Evolutionary conservation across 768 basidiomycete genomes (phyloP), one percentile per base, ranked within the genome.

Genomic region (Suillus subalutaceus): DNA sequence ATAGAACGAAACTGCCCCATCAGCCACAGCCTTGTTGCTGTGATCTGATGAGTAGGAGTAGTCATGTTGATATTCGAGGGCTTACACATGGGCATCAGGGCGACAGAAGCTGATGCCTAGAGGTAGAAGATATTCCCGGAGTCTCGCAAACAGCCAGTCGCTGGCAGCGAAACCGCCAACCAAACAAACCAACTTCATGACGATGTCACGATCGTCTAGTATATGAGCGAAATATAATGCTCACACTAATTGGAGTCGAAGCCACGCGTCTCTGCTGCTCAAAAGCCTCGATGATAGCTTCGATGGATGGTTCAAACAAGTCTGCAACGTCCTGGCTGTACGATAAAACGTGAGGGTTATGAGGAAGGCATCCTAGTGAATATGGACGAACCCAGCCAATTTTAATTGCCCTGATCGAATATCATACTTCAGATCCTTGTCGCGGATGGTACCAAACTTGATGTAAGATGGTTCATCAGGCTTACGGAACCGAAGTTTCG

Each of bases 131-230:
- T 71, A 66, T 41, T 74, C 68, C 38, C 78, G 75, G 3, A 86
- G 78, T 48, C 76, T 73, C 12, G 71, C 65, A 63, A 79, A 82
- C 9, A 84, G 71, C 75, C 78, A 83, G 44, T 80, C 78, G 58
- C 77, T 83, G 4, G 81, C 80, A 12, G 79, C 79, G 67, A 84
- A 84, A 0, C 83, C 82, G 15, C 84, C 83, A 1, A 84, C 83
- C 3, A 87, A 78, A 57, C 83, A 78, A 20, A 80, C 75, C 12
- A 72, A 61, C 71, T 72, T 56, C 48, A 40, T n/a, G 10, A 43
- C 6, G 55, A 26, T 5, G 12, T 67, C n/a, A 40, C 10, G 10
- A 20, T 44, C 41, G 23, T 15, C 41, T 16, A 43, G 20, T 32
- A 18, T 18, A n/a, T 53, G 44, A 37, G 63, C 18, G 5, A 46